Evolutionary conservation across 306 rosid species (phyloP), one percentile per base, ranked within the genome.

Genomic region (Ormosia semicastrata): DNA sequence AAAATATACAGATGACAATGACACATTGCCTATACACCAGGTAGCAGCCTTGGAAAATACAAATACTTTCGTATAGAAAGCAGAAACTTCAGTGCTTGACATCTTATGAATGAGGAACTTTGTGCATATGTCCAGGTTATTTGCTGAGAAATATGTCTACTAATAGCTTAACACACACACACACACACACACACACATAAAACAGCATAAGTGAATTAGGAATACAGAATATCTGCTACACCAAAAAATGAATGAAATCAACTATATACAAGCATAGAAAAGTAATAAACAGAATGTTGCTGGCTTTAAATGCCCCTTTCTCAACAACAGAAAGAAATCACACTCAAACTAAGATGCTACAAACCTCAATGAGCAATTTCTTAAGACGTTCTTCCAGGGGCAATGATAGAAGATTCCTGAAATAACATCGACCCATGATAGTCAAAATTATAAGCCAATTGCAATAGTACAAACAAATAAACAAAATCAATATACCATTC

Each of bases 371-470:
- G 58, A 93, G 87, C 68, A 93, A 74, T 79, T 84, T 87, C 91
- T 90, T 76, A 43, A 95, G 92, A 56, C 98, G 97, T 40, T 90
- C 95, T 71, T 92, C 98, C 77, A 88, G 81, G 17, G 97, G 92
- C 79, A 93, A 78, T 29, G 90, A 84, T 64, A 88, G 89, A 88
- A 93, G 86, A 84, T 18, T 62, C 88, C 99, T 95, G 91, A 86
- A 86, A 86, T 10, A 70, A 53, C 56, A 82, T 12, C 34, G 75
- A 66, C 36, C 68, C 47, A 78, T 8, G 46, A 34, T 30, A 30
- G 44, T 77, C 34, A 54, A 62, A 75, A 77, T 54, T 72, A 67
- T 17, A 69, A 64, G 62, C 17, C 53, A 43, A 41, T 14, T 37
- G 41, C 18, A 58, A 77, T 1, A 58, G 57, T 34, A 58, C 30